phyloP scores from a whole-genome alignment of 805 yeast genomes.

The Wickerhamomyces xylosicus region DNA sequence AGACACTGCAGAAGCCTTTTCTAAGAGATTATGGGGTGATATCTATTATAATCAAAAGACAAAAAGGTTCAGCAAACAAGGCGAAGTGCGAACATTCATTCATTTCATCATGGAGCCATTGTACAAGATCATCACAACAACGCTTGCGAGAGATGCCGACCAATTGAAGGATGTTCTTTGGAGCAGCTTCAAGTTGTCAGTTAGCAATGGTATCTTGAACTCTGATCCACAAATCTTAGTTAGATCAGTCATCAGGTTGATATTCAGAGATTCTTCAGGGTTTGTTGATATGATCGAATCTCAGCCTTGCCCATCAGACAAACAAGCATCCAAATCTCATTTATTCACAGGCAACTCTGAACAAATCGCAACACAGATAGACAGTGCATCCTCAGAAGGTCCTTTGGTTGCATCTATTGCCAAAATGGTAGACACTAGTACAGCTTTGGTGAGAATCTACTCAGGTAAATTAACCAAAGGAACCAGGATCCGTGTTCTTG shows the following conservation, averaged over 20 bases:
- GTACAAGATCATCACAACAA: constrained; percentile 59
- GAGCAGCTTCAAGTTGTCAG: constrained; percentile 33
- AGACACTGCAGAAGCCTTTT: constrained; percentile 29
- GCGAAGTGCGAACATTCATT: constrained; percentile 20
- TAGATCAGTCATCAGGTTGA: constrained; percentile 36
- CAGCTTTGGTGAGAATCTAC: constrained; percentile 50
- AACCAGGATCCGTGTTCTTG: constrained; percentile 40
- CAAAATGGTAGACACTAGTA: constrained; percentile 46
- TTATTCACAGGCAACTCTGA: constrained; percentile 22
- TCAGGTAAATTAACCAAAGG: constrained; percentile 49
- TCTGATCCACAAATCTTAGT: constrained; percentile 54
- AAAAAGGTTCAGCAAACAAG: constrained; percentile 32
- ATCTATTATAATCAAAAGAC: constrained; percentile 34
- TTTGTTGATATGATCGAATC: constrained; percentile 39
- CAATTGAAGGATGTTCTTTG: constrained; percentile 35
- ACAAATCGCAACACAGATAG: constrained; percentile 11
- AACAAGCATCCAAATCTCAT: constrained; percentile 15
- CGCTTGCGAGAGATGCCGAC: constrained; percentile 41
- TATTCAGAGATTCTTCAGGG: constrained; percentile 44
- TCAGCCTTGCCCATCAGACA: constrained; percentile 27
- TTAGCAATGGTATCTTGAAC: constrained; percentile 30
- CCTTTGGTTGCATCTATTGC: constrained; percentile 43
- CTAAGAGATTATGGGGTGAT: constrained; percentile 70
- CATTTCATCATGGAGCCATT: constrained; percentile 75
- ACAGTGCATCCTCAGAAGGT: constrained; percentile 26